These are phyloP conservation scores for Epichloe gansuensis DNA, from an alignment of 2,329 filamentous ascomycete species.

Conservation along the genomic window DNA sequence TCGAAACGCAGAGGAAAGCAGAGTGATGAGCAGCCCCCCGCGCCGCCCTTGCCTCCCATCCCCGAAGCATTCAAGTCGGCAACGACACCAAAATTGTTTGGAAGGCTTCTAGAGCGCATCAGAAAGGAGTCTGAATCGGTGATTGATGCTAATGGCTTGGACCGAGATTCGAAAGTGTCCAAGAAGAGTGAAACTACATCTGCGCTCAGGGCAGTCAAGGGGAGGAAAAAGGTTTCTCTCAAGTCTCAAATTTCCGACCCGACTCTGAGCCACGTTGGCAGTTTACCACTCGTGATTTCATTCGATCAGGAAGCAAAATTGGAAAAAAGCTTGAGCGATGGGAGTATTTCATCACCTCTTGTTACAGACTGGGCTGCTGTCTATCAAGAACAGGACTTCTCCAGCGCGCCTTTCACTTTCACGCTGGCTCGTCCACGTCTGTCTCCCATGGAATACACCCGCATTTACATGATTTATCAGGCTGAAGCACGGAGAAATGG, in stretches of 20 bases:
- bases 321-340: neutral
- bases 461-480: constrained; percentile 23
- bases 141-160: neutral
- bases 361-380: neutral
- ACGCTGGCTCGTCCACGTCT: constrained; percentile 15
- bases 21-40: constrained; percentile 11
- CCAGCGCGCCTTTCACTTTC: neutral
- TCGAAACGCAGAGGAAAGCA: constrained; percentile 4
- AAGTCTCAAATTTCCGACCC: constrained; percentile 16
- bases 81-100: constrained; percentile 14
- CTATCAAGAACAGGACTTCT: neutral
- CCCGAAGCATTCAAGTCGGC: constrained; percentile 16
- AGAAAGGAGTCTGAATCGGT: constrained; percentile 12
- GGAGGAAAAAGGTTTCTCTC: constrained; percentile 8
- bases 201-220: neutral
- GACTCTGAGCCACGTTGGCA: constrained; percentile 5
- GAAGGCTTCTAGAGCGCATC: constrained; percentile 17
- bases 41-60: constrained; percentile 19
- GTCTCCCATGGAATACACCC: constrained; percentile 28
- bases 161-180: neutral
- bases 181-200: neutral
- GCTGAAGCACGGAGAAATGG: constrained; percentile 15
- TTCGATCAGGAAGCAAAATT: constrained; percentile 1
- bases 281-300: neutral
- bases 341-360: neutral